Evolutionary conservation across 306 rosid species (phyloP), one percentile per base, ranked within the genome.

Genomic region (Benincasa hispida): DNA sequence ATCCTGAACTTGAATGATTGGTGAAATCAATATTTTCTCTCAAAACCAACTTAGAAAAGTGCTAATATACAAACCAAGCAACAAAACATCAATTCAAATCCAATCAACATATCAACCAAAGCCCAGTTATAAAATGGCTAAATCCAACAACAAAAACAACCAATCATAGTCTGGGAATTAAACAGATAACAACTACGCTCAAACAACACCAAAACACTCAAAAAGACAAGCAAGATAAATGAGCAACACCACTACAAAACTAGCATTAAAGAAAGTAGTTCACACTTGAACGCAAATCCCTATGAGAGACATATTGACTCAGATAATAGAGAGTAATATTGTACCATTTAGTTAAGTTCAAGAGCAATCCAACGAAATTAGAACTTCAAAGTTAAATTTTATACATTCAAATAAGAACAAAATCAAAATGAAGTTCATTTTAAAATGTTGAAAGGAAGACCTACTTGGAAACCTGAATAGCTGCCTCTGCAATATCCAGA

Each of bases 401-500:
- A 22, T 8, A 9, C 70, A 34, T 34, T 63, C 8, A 19, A 63
- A 32, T 9, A 34, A 34, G 25, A 9, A 35, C 72, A 63, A 2
- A n/a, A 34, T 28, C 24, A 9, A 1, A 54, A n/a, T 0, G n/a
- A 50, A 6, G 0, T 9, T 56, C 11, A 65, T 3, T 19, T 7
- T 11, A 65, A 14, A 18, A 32, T 42, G 39, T 18, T 39, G 39
- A 17, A 61, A 62, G 42, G 17, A 68, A 14, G 76, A 80, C 87
- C 75, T 86, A 91, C 97, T 83, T 93, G 79, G 96, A 84, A 53
- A 54, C 62, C 77, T 86, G 83, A 79, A 76, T 85, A 13, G 82
- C 89, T 63, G 88, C 85, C 21, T 88, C 92, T 42, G 88, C 81
- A 70, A 84, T 79, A 81, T 87, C 85, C 84, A 79, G 78, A 78